Conservation (phyloP, 2,329 filamentous ascomycete genomes). For the Sporothrix curviconia region DNA sequence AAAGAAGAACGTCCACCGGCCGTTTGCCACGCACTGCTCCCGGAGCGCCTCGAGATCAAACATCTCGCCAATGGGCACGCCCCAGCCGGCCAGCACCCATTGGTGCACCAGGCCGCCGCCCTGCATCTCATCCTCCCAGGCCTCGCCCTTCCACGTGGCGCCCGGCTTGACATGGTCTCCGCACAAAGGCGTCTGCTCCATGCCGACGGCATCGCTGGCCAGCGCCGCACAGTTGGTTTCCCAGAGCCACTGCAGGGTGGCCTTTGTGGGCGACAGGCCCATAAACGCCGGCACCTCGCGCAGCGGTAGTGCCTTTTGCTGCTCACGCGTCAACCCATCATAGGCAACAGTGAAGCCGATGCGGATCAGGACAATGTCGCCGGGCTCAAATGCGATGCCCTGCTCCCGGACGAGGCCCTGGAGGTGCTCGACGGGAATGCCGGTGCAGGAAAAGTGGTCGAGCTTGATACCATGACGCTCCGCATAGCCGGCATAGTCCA, state of each 20-base stretch:
- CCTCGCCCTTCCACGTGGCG: constrained; percentile 11
- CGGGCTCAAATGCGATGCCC: constrained; percentile 28
- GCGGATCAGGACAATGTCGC: constrained; percentile 35
- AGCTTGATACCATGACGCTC: constrained; percentile 13
- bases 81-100: constrained; percentile 43
- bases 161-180: constrained; percentile 12
- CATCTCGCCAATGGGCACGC: constrained; percentile 43
- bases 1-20: constrained; percentile 36
- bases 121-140: constrained; percentile 22
- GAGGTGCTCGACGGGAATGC: constrained; percentile 25
- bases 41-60: constrained; percentile 38
- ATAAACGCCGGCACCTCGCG: constrained; percentile 17
- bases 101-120: constrained; percentile 26
- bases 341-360: constrained; percentile 30
- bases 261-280: constrained; percentile 33
- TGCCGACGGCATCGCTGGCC: constrained; percentile 37
- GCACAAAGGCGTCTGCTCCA: constrained; percentile 35
- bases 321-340: constrained; percentile 20
- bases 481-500: constrained; percentile 30
- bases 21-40: constrained; percentile 26
- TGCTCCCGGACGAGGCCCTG: constrained; percentile 28
- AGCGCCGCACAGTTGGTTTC: constrained; percentile 38
- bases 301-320: constrained; percentile 22
- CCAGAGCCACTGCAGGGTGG: constrained; percentile 39
- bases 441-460: constrained; percentile 15